These are phyloP conservation scores for Spongospora subterranea DNA, from an alignment of 208 protist species.

Conservation along the genomic window DNA sequence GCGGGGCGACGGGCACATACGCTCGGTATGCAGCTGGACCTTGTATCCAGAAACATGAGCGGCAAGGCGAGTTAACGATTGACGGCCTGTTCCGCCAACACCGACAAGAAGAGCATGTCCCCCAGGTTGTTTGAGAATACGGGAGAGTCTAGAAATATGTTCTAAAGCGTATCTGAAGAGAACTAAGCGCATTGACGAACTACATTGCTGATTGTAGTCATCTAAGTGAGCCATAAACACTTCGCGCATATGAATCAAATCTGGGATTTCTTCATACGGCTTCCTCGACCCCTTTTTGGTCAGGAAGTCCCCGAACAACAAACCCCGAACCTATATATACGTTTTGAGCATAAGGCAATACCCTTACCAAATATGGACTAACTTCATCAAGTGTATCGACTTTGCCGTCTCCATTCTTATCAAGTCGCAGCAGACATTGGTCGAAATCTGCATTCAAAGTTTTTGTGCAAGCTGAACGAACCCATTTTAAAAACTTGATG, in stretches of 20 bases:
- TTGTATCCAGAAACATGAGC: constrained; percentile 89
- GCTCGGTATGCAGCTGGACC: too few species aligned
- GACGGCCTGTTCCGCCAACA: constrained; percentile 92
- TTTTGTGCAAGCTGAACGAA: constrained; percentile 74
- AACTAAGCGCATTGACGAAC: constrained; percentile 87
- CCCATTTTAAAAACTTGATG: constrained; percentile 35
- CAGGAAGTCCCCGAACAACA: constrained; percentile 55
- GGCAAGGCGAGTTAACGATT: constrained; percentile 89
- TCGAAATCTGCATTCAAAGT: constrained; percentile 83
- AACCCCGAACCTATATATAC: background rate
- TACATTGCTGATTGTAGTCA: constrained; percentile 83
- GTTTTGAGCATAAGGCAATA: background rate
- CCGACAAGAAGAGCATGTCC: constrained; percentile 93
- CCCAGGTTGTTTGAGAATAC: constrained; percentile 90
- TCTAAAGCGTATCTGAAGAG: constrained; percentile 94
- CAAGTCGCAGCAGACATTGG: background rate
- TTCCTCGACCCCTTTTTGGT: constrained; percentile 61
- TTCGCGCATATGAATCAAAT: constrained; percentile 78
- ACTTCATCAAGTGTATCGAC: constrained; percentile 59
- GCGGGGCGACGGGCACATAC: too few species aligned
- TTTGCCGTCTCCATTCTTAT: constrained; percentile 29
- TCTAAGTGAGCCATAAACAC: constrained; percentile 85
- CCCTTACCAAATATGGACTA: background rate
- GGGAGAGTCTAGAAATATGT: constrained; percentile 90
- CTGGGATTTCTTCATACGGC: constrained; percentile 84